A percentile compares a stretch with the other conserved stretches of the same genome.
These are phyloP conservation scores for Tylopilus rubrobrunneus DNA, from an alignment of 768 basidiomycete genomes.

Conservation along the genomic window DNA sequence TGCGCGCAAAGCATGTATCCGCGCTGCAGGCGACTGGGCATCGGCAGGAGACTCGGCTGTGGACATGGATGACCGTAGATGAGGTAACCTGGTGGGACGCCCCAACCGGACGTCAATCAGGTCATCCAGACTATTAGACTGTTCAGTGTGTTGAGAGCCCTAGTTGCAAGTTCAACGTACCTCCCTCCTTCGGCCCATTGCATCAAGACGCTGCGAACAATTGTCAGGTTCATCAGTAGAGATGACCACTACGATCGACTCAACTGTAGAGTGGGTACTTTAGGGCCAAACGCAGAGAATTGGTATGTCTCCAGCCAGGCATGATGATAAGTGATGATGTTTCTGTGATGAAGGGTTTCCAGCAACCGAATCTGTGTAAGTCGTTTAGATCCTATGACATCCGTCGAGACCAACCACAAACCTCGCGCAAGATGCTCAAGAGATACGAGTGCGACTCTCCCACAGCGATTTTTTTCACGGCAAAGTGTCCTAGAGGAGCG, in stretches of 20 bases:
- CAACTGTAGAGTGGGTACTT: conserved; percentile 84
- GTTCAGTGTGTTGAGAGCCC: neutral
- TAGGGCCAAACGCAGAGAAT: conserved; percentile 86
- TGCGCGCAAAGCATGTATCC: conserved; percentile 73
- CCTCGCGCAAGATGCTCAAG: conserved; percentile 76
- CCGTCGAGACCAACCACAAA: conserved; percentile 17
- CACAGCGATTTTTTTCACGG: conserved; percentile 95
- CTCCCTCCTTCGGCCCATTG: conserved; percentile 91
- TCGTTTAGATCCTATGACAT: neutral
- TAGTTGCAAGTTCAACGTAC: conserved; percentile 23
- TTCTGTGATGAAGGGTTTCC: conserved; percentile 83
- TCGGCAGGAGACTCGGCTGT: conserved; percentile 32
- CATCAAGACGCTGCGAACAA: conserved; percentile 66
- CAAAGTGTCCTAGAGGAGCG: conserved; percentile 63
- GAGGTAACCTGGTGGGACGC: conserved; percentile 41
- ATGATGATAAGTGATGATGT: conserved; percentile 95
- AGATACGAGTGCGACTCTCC: conserved; percentile 87
- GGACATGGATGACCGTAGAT: conserved; percentile 34
- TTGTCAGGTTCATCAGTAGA: neutral
- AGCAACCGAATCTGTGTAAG: conserved; percentile 71
- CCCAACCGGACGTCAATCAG: conserved; percentile 80
- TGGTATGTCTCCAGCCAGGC: conserved; percentile 86
- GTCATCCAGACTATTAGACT: conserved; percentile 60
- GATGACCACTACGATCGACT: conserved; percentile 23
- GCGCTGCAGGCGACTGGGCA: conserved; percentile 56